Base-by-base conservation (phyloP, 1,284 basidiomycete genomes). In the Ustilago curta region DNA sequence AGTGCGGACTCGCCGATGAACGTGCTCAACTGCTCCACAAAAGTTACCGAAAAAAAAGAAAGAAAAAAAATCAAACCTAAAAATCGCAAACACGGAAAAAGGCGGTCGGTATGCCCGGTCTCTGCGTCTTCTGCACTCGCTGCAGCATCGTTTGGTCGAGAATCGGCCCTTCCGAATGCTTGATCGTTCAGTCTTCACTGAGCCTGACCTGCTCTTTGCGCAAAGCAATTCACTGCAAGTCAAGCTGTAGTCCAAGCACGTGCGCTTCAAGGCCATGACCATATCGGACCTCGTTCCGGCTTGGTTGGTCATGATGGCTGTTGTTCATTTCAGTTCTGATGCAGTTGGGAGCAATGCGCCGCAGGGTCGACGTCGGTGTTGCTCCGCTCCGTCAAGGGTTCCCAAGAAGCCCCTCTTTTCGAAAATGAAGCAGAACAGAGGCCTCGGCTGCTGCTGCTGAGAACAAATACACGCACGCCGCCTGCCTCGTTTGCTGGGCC, bases 381-480 rank as follows among this genome's bases (percentile, higher is more conserved):
- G 31, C 31, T 32, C 31, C 8, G 31, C 31, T 12, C 2, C 2
- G 31, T 32, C 31, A 32, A 47, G 45, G 45, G 27, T 47, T n/a
- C 19, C 47, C 35, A 37, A 37, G 35, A 31, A 48, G 29, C 47
- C 47, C 47, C 47, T 48, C 47, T 48, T 27, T 14, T 11, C 4
- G 27, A 18, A 31, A 25, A 14, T 8, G n/a, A 47, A 47, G 44
- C 14, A 45, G 7, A 27, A n/a, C 18, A 40, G 37, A 4, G n/a
- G 18, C 16, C 27, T 47, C 45, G 45, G 45, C 27, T 27, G 27
- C 45, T 47, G 45, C n/a, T 47, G 45, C n/a, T 47, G 43, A 6
- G 9, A 48, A 48, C 47, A 48, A 37, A 29, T 25, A 48, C 47
- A 48, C 29, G 45, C 45, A 29, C 27, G 18, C 45, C n/a, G 45